Evolutionary conservation across 495 filamentous ascomycete genomes (phyloP), one percentile per base, ranked within the genome.

Genomic region (Tirmania nivea): DNA sequence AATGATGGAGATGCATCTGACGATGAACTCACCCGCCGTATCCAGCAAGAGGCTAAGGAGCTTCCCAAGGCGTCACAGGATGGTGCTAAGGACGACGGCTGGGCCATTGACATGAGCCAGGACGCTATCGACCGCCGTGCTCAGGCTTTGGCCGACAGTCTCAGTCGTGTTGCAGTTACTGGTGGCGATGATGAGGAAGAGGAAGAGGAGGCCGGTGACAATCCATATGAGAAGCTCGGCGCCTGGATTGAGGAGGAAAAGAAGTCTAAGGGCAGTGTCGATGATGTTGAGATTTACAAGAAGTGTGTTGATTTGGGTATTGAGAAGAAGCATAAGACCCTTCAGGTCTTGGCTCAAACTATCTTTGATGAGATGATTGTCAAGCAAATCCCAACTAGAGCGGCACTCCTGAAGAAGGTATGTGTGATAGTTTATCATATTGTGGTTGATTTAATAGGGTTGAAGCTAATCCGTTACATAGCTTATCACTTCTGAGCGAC

Each of bases 231-330:
- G 66, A 78, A 86, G 58, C 75, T 97, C 56, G 90, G 90, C 56
- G 84, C 78, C 73, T 97, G 90, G 90, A 81, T 97, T 63, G 70
- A 81, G 63, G 76, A 75, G 50, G 74, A 86, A 54, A 83, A 84
- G 47, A 74, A 80, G 60, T 79, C 75, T 60, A 81, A 81, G 55
- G 76, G 79, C 57, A 76, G 87, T 25, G 75, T 97, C 55, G 77
- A 79, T 62, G 83, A 90, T 65, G 75, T 94, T 52, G 83, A 88
- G 31, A 83, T 97, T 68, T 95, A 94, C 65, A 70, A 86, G 71
- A 95, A 96, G 73, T 90, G 90, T 48, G 85, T 89, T 71, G 89
- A 95, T 60, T 76, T 94, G 51, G 88, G 90, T 63, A 92, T 97
- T 58, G 89, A 94, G 68, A 69, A 67, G 69, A 97, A 96, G 78